Percentiles rank a stretch among this genome's conserved stretches.
These are phyloP conservation scores for Blastobotrys chiropterorum DNA, from an alignment of 805 yeast genomes.

Conservation along the genomic window DNA sequence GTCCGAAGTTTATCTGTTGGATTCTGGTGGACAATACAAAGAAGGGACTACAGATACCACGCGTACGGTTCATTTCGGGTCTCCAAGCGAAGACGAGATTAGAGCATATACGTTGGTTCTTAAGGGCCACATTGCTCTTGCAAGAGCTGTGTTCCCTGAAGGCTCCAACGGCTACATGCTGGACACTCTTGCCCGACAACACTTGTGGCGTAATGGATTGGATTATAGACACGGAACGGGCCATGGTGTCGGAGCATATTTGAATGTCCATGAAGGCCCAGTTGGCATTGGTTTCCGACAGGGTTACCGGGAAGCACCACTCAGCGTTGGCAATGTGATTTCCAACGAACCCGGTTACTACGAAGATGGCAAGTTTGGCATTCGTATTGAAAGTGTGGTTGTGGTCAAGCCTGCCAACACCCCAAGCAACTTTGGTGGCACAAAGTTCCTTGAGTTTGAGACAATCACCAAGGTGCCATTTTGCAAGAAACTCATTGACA, in stretches of 20 bases:
- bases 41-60: conserved; percentile 98
- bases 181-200: conserved; percentile 79
- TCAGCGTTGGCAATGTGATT: conserved; percentile 61
- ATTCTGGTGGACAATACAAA: conserved; percentile 85
- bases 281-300: conserved; percentile 63
- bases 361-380: conserved; percentile 82
- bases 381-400: conserved; percentile 82
- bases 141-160: conserved; percentile 70
- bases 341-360: conserved; percentile 96
- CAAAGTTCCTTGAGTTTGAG: conserved; percentile 61
- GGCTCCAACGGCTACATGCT: conserved; percentile 69
- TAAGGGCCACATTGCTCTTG: conserved; percentile 87
- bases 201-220: conserved; percentile 72
- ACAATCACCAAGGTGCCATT: conserved; percentile 82
- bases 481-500: conserved; percentile 68
- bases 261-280: conserved; percentile 94
- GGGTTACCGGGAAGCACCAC: conserved; percentile 44
- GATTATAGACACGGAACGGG: conserved; percentile 95
- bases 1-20: conserved; percentile 64
- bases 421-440: conserved; percentile 45
- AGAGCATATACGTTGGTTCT: conserved; percentile 77
- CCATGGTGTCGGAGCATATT: conserved; percentile 91
- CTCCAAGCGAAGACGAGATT: conserved; percentile 51
- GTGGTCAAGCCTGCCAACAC: conserved; percentile 43
- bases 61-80: conserved; percentile 67